Evolutionary conservation across 768 basidiomycete species (phyloP).

Genomic region (Lentinula sp.): DNA sequence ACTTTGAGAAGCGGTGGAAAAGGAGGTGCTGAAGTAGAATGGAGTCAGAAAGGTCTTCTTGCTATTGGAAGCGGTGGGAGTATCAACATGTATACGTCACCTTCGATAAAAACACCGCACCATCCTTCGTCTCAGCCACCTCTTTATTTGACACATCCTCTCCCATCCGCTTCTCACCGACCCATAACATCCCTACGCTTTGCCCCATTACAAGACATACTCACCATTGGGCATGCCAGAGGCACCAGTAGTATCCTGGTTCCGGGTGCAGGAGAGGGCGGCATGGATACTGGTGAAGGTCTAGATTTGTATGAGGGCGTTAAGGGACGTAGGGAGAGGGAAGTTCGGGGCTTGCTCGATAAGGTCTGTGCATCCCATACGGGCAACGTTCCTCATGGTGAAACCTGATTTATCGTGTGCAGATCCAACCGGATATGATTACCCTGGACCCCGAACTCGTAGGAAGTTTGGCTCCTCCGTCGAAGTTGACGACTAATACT

Average conservation of each 20-base stretch:
- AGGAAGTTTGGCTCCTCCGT: slow-evolving; percentile 58
- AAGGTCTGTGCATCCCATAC: slow-evolving; percentile 43
- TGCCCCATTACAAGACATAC: slow-evolving; percentile 82
- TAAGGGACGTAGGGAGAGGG: slow-evolving; percentile 77
- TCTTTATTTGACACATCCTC: slow-evolving; percentile 83
- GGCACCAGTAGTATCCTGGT: slow-evolving; percentile 86
- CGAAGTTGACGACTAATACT: slow-evolving; percentile 40
- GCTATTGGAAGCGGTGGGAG: slow-evolving; percentile 78
- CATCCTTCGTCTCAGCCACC: slow-evolving; percentile 54
- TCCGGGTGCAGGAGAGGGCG: slow-evolving; percentile 89
- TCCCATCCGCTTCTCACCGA: slow-evolving; percentile 49
- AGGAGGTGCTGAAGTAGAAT: slow-evolving; percentile 64
- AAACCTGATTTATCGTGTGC: not conserved
- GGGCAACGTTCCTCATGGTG: too few species aligned
- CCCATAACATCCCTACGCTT: slow-evolving; percentile 77
- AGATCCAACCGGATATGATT: slow-evolving; percentile 94
- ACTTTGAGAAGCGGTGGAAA: slow-evolving; percentile 43
- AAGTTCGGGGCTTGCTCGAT: slow-evolving; percentile 86
- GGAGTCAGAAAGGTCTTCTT: slow-evolving; percentile 81
- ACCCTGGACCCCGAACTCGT: slow-evolving; percentile 74
- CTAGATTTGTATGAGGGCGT: slow-evolving; percentile 86
- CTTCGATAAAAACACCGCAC: slow-evolving; percentile 55
- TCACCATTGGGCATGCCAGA: slow-evolving; percentile 69
- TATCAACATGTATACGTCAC: slow-evolving; percentile 78
- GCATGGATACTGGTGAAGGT: slow-evolving; percentile 89